A percentile compares a stretch with the other conserved stretches of the same genome.
Evolutionary conservation across 768 basidiomycete genomes (phyloP).

Genomic region (Arthromyces matolae): DNA sequence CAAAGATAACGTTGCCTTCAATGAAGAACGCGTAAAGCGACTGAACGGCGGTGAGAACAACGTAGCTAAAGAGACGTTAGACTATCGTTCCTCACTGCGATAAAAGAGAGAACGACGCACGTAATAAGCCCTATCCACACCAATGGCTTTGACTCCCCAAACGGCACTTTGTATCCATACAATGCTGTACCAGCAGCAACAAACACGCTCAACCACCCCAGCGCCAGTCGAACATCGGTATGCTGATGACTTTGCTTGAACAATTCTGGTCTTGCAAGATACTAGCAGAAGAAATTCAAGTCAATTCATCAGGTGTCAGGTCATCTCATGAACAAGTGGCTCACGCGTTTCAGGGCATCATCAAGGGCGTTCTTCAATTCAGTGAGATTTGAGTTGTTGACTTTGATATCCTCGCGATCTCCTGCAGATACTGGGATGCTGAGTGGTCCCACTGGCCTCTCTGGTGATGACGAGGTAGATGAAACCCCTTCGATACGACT

Average conservation of each 20-base stretch:
- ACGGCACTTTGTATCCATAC: conserved; percentile 86
- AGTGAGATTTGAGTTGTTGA: conserved; percentile 53
- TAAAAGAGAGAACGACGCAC: conserved; percentile 42
- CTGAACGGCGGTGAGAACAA: conserved; percentile 66
- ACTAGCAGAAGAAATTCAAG: conserved; percentile 42
- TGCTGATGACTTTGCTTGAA: conserved; percentile 87
- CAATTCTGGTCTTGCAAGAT: conserved; percentile 71
- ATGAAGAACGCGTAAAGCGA: conserved; percentile 83
- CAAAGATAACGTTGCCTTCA: conserved; percentile 81
- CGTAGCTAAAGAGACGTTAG: conserved; percentile 51
- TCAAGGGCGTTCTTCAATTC: conserved; percentile 76
- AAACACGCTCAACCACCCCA: conserved; percentile 86
- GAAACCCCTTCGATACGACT: conserved; percentile 17
- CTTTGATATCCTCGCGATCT: conserved; percentile 54
- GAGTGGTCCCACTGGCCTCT: conserved; percentile 53
- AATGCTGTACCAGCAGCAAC: conserved; percentile 77
- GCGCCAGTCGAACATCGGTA: conserved; percentile 80
- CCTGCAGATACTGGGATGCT: conserved; percentile 40
- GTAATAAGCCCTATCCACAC: conserved; percentile 75
- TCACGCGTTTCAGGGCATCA: conserved; percentile 85
- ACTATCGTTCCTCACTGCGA: background rate
- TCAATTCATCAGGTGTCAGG: background rate
- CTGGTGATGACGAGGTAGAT: conserved; percentile 29
- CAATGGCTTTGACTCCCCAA: conserved; percentile 80
- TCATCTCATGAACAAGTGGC: conserved; percentile 15